A percentile compares a stretch with the other conserved stretches of the same genome.
Evolutionary conservation across 2,329 filamentous ascomycete genomes (phyloP).

Genomic region (Drechmeria coniospora): DNA sequence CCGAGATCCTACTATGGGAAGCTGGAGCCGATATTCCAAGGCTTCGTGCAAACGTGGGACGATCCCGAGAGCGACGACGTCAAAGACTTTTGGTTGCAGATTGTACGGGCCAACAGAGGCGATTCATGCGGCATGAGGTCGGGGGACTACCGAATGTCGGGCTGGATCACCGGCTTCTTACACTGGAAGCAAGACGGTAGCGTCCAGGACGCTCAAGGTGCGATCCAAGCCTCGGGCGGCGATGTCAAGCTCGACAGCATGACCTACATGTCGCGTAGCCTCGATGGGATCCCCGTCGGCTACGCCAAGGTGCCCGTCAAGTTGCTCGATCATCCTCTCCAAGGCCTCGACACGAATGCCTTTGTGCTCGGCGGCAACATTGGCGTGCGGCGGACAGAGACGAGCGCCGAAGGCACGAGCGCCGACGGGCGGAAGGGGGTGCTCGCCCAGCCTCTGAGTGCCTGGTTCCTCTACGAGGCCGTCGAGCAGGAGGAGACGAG

Average conservation of each 20-base stretch:
- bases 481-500: conserved; percentile 11
- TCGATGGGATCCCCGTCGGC: conserved; percentile 18
- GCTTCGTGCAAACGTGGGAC: conserved; percentile 29
- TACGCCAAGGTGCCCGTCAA: conserved; percentile 24
- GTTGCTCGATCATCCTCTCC: conserved; percentile 14
- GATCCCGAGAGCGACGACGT: conserved; percentile 16
- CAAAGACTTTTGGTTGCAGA: conserved; percentile 26
- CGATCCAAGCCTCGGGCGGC: conserved; percentile 1
- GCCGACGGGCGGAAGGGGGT: conserved; percentile 5
- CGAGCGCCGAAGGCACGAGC: conserved; percentile 2
- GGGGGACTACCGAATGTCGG: conserved; percentile 22
- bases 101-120: conserved; percentile 19
- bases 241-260: conserved; percentile 13
- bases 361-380: conserved; percentile 23
- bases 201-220: conserved; percentile 5
- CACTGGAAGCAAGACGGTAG: conserved; percentile 25
- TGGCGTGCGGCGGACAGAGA: conserved; percentile 15
- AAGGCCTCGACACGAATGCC: conserved; percentile 9
- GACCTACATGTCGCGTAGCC: conserved; percentile 12
- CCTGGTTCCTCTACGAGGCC: conserved; percentile 25
- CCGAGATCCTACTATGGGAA: conserved; percentile 20
- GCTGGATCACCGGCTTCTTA: conserved; percentile 33
- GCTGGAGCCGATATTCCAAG: conserved; percentile 26
- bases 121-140: conserved; percentile 14
- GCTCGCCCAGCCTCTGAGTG: conserved; percentile 18